Base-by-base conservation (phyloP, 2,329 filamentous ascomycete genomes). In the Knufia petricola region DNA sequence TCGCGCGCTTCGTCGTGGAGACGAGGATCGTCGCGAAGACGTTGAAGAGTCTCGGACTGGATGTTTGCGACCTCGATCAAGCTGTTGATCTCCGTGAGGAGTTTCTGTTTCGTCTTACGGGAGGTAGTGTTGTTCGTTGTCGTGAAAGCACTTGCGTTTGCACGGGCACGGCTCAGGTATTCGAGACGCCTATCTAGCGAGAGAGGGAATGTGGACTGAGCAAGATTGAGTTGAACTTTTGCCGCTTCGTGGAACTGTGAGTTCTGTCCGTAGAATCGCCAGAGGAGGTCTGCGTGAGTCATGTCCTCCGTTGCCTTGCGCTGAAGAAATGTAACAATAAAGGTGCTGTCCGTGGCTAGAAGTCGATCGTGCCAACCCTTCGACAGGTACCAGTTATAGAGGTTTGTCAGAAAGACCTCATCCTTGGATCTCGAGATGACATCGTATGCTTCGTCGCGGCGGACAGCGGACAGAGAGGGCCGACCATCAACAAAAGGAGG, bases 351-450 rank as follows among this genome's bases (percentile, higher is more conserved):
- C 45, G 92, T 87, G 30, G 84, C 81, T 28, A 98, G 77, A 23
- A 98, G 77, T 12, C 88, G 83, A 54, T 95, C 87, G 8, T 80
- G 84, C 81, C 86, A 89, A 15, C 85, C 84, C 63, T 89, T 82
- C 47, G 77, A 69, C 56, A 96, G 81, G 66, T 98, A 98, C 90
- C 92, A 98, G 60, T 95, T 89, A 63, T 95, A 98, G n/a, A 98
- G 75, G 59, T 87, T 87, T 52, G 87, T 94, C 64, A 96, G 84
- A 70, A 98, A 98, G 3, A 95, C 85, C 61, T 95, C 87, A 57
- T 98, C 92, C 12, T 83, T 78, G 0, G 90, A 94, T 50, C 77
- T 78, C 61, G 94, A 87, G 58, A 98, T 88, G 2, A 95, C 85
- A 38, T 82, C 79, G 66, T 96, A 95, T 0, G 92, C 90, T 68